Evolutionary conservation across 2,329 filamentous ascomycete genomes (phyloP).

Genomic region (Phaeosphaeria sp.): DNA sequence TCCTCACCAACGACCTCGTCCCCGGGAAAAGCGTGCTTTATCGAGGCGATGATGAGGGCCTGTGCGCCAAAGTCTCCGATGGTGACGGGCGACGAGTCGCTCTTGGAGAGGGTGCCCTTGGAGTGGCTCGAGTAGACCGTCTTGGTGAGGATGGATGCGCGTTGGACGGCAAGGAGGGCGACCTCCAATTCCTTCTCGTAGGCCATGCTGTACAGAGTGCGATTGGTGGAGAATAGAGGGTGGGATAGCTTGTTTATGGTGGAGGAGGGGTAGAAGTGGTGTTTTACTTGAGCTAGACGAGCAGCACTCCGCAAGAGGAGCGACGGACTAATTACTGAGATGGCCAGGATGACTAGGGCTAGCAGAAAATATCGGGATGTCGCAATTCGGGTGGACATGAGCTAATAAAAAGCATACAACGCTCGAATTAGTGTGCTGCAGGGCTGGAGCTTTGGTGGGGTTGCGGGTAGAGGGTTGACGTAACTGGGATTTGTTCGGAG

Average conservation of each 20-base stretch:
- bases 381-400: constrained; percentile 31
- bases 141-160: constrained; percentile 77
- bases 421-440: constrained; percentile 10
- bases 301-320: constrained; percentile 36
- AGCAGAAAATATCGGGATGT: constrained; percentile 40
- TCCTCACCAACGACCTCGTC: constrained; percentile 96
- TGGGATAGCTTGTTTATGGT: constrained; percentile 18
- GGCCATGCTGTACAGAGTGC: constrained; percentile 42
- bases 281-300: constrained; percentile 39
- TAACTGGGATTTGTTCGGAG: constrained; percentile 13
- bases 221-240: constrained; percentile 17
- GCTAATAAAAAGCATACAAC: constrained; percentile 14
- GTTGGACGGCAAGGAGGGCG: constrained; percentile 87
- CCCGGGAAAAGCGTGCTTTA: constrained; percentile 85
- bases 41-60: constrained; percentile 90
- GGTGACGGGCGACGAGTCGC: constrained; percentile 95
- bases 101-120: constrained; percentile 93
- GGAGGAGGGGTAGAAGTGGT: constrained; percentile 38
- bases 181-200: constrained; percentile 82
- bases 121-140: constrained; percentile 84
- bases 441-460: constrained; percentile 22
- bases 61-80: constrained; percentile 98
- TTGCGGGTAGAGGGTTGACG: constrained; percentile 13
- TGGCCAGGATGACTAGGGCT: constrained; percentile 41
- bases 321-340: constrained; percentile 36